These are phyloP conservation scores for Blastomyces parvus DNA, from an alignment of 2,329 filamentous ascomycete genomes.

Conservation along the genomic window DNA sequence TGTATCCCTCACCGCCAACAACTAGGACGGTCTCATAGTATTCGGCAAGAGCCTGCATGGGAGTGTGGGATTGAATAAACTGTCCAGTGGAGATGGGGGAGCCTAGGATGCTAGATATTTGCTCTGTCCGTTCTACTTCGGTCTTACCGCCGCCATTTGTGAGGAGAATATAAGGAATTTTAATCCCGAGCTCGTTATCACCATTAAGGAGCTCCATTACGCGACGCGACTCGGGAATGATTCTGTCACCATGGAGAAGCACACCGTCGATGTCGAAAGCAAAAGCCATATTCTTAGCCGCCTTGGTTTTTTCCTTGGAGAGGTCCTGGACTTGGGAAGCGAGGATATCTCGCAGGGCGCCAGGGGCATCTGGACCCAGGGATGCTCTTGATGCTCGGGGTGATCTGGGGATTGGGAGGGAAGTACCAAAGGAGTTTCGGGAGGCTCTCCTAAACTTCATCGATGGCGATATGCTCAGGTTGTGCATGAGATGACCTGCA, in stretches of 20 bases:
- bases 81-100: slow-evolving; percentile 59
- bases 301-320: slow-evolving; percentile 53
- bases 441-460: slow-evolving; percentile 59
- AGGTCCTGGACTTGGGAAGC: slow-evolving; percentile 62
- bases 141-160: slow-evolving; percentile 68
- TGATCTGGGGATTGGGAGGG: slow-evolving; percentile 61
- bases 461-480: slow-evolving; percentile 57
- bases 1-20: slow-evolving; percentile 65
- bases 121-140: slow-evolving; percentile 54
- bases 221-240: slow-evolving; percentile 58
- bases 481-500: slow-evolving; percentile 62
- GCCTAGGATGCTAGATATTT: slow-evolving; percentile 57
- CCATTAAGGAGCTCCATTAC: slow-evolving; percentile 63
- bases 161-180: slow-evolving; percentile 65
- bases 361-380: slow-evolving; percentile 48
- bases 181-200: slow-evolving; percentile 68
- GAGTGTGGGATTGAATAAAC: slow-evolving; percentile 69
- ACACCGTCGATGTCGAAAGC: slow-evolving; percentile 64
- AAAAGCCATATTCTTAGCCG: slow-evolving; percentile 71
- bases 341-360: slow-evolving; percentile 56
- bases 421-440: slow-evolving; percentile 65
- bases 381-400: slow-evolving; percentile 61
- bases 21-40: slow-evolving; percentile 71
- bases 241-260: slow-evolving; percentile 60
- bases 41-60: slow-evolving; percentile 64